These are phyloP conservation scores for Candida anglica DNA, from an alignment of 805 yeast genomes.

Conservation along the genomic window DNA sequence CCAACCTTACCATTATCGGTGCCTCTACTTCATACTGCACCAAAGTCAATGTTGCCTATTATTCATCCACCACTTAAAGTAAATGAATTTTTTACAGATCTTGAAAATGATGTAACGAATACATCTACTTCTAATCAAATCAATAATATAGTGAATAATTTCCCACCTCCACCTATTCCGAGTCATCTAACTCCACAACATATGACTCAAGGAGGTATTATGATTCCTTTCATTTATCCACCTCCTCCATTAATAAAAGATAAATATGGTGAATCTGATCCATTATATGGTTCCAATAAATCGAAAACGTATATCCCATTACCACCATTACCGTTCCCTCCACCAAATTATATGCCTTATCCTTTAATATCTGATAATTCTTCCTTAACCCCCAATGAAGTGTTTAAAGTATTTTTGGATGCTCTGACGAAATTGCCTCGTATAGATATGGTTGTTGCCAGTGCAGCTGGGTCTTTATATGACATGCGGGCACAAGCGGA, in stretches of 20 bases:
- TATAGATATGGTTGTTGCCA: conserved; percentile 42
- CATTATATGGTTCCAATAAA: background rate
- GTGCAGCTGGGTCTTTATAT: conserved; percentile 41
- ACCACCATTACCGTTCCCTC: conserved; percentile 44
- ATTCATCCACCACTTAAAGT: conserved; percentile 26
- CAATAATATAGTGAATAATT: conserved; percentile 17
- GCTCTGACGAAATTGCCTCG: conserved; percentile 36
- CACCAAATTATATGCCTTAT: conserved; percentile 42
- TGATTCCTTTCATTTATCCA: conserved; percentile 43
- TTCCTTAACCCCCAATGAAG: conserved; percentile 31
- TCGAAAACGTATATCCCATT: conserved; percentile 5
- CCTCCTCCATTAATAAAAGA: conserved; percentile 38
- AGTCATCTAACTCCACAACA: conserved; percentile 4
- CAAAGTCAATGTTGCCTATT: conserved; percentile 32
- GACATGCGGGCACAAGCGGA: conserved; percentile 32
- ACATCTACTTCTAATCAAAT: conserved; percentile 16
- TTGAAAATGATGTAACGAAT: conserved; percentile 11
- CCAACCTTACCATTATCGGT: no score
- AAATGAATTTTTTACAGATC: conserved; percentile 34
- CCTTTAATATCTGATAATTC: conserved; percentile 35
- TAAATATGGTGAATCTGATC: no score
- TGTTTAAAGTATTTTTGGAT: conserved; percentile 29
- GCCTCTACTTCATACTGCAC: conserved; percentile 31
- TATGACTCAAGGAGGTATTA: conserved; percentile 22
- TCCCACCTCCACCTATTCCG: conserved; percentile 32